Percentiles rank a stretch among this genome's conserved stretches.
These are phyloP conservation scores for Aspergillus melleus DNA, from an alignment of 2,329 filamentous ascomycete species.

Conservation along the genomic window DNA sequence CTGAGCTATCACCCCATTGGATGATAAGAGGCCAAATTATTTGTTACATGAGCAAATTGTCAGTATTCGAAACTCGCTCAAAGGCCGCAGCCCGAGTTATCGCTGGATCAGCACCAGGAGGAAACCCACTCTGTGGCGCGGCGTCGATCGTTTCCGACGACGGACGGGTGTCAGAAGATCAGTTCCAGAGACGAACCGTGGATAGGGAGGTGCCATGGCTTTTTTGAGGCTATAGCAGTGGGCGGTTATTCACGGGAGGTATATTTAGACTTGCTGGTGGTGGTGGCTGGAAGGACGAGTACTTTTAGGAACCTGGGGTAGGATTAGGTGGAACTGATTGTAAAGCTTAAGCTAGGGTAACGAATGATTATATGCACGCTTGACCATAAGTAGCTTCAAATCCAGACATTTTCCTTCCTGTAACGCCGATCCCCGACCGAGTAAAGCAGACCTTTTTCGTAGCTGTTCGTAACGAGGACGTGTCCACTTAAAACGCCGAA, in stretches of 20 bases:
- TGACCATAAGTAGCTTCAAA: background rate
- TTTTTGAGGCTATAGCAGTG: background rate
- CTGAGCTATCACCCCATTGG: too few species aligned
- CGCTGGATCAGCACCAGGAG: background rate
- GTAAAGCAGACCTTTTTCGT: background rate
- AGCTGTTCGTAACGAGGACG: background rate
- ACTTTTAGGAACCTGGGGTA: too few species aligned
- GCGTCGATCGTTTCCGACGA: background rate
- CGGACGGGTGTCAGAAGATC: background rate
- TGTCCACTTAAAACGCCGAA: too few species aligned
- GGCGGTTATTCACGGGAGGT: background rate
- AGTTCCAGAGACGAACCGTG: background rate
- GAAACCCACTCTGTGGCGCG: background rate
- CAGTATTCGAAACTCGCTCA: too few species aligned
- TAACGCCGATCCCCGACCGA: background rate
- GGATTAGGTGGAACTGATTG: too few species aligned
- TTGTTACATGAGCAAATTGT: too few species aligned
- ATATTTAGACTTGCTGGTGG: background rate
- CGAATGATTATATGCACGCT: background rate
- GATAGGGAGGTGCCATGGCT: background rate
- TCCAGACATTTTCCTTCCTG: background rate
- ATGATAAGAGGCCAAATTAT: too few species aligned
- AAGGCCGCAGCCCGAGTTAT: background rate
- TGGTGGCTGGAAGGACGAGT: too few species aligned
- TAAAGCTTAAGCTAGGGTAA: too few species aligned